Evolutionary conservation across 2,329 filamentous ascomycete species (phyloP).

Genomic region (Botrytis deweyae): DNA sequence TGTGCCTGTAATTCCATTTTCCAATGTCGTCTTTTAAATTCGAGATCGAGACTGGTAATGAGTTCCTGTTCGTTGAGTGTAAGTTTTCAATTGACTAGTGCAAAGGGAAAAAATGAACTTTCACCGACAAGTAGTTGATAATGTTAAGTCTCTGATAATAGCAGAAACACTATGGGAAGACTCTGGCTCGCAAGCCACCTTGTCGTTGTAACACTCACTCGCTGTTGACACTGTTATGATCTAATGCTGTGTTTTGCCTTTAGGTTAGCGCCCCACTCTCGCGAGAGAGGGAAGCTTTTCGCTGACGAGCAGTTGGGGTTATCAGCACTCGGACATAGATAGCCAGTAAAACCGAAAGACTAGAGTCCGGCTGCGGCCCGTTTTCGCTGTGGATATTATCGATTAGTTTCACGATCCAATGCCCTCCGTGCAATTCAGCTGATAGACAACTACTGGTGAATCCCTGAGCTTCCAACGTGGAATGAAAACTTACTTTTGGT

Average conservation of each 20-base stretch:
- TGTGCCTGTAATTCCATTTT: accelerated
- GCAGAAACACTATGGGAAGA: neutral
- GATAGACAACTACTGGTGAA: neutral
- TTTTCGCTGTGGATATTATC: accelerated
- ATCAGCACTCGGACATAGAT: neutral
- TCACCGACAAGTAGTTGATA: neutral
- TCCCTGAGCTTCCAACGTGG: neutral
- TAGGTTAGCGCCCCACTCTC: neutral
- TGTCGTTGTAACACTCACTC: neutral
- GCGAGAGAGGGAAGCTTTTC: neutral
- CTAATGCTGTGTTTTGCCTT: neutral
- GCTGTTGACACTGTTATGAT: neutral
- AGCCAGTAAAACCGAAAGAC: neutral
- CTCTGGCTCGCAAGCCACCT: neutral
- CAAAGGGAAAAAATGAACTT: accelerated
- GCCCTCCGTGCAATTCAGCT: neutral
- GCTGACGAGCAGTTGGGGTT: neutral
- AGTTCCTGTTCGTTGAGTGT: neutral
- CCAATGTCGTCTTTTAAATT: accelerated
- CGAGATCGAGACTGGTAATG: neutral
- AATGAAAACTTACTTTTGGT: neutral
- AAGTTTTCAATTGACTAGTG: neutral
- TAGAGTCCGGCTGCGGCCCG: neutral
- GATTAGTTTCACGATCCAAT: neutral
- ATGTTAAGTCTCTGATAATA: neutral